These are phyloP conservation scores for Heliocybe sulcata DNA, from an alignment of 1,284 basidiomycete species.

Conservation along the genomic window DNA sequence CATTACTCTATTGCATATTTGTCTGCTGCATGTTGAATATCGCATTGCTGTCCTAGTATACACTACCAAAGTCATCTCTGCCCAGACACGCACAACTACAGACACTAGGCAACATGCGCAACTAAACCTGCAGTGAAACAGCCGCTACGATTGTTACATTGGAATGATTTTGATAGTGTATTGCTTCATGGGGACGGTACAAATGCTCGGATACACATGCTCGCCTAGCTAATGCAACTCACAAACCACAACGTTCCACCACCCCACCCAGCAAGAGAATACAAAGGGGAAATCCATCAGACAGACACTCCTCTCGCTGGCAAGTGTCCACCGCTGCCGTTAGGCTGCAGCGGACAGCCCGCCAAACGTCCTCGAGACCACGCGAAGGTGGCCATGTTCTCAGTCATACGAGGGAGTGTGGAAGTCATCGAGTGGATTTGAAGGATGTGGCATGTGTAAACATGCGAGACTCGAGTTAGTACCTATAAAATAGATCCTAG, in stretches of 20 bases:
- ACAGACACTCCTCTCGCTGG: conserved; percentile 67
- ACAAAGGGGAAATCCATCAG: conserved; percentile 53
- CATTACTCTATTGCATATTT: not conserved
- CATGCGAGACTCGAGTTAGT: conserved; percentile 86
- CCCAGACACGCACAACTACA: not conserved
- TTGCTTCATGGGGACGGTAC: no score
- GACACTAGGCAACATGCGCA: no score
- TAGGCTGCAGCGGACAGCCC: conserved; percentile 24
- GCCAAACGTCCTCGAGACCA: conserved; percentile 71
- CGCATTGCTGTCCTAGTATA: not conserved
- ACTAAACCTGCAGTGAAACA: no score
- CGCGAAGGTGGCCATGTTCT: conserved; percentile 51
- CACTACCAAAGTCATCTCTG: not conserved
- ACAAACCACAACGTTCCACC: no score
- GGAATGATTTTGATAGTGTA: no score
- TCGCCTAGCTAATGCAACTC: no score
- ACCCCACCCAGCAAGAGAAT: not conserved
- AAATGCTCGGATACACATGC: no score
- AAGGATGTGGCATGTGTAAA: conserved; percentile 79
- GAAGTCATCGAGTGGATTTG: conserved; percentile 74
- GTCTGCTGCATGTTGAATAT: not conserved
- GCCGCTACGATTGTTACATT: no score
- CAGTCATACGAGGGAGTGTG: conserved; percentile 68
- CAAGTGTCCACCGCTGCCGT: conserved; percentile 26
- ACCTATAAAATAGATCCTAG: conserved; percentile 86